Conservation (phyloP, 2,329 filamentous ascomycete species). For the Pezicula rhizophila region DNA sequence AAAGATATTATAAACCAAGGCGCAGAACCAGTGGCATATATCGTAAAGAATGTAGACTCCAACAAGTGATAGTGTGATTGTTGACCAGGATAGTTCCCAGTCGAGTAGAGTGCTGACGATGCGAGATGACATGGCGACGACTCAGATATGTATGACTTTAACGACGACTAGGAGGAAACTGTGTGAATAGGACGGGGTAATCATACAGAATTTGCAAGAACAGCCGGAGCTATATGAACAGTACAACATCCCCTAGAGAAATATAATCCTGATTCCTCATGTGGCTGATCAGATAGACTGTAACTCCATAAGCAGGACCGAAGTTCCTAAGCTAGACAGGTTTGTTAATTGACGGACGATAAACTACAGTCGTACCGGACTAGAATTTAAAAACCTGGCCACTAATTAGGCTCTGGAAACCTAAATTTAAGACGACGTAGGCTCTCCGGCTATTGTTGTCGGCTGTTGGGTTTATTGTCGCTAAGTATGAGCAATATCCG, state of each 20-base stretch:
- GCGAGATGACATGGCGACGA: not conserved
- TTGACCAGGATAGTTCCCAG: not conserved
- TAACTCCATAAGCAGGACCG: not conserved
- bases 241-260: too few relatives aligned
- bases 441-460: not conserved
- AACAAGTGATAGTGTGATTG: not conserved
- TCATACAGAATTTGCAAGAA: not conserved
- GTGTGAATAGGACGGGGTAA: not conserved
- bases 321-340: not conserved
- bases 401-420: not conserved
- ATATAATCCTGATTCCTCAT: not conserved
- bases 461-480: not conserved
- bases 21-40: not conserved
- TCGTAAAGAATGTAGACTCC: not conserved
- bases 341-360: not conserved
- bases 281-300: too few relatives aligned
- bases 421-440: not conserved
- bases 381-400: not conserved
- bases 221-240: not conserved
- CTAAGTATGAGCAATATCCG: not conserved
- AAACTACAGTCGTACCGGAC: not conserved
- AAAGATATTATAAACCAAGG: slow-evolving; percentile 12
- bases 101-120: not conserved
- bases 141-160: not conserved
- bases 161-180: not conserved